Evolutionary conservation across 805 yeast genomes (phyloP), one percentile per base, ranked within the genome.

Genomic region (Ogataea trehalophila): DNA sequence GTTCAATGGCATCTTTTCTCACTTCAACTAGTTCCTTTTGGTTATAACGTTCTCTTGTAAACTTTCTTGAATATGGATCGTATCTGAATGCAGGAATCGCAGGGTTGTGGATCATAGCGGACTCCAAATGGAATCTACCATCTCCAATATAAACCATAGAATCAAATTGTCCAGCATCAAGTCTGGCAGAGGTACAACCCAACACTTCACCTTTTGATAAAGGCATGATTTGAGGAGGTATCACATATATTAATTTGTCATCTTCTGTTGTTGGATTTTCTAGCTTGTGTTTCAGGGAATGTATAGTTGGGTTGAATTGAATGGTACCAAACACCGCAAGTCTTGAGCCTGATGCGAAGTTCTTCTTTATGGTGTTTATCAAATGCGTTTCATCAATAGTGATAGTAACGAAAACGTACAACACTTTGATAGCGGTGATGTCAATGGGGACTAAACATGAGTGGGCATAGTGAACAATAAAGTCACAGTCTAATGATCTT

Each of bases 101-200:
- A 0, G 99, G 99, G 62, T 94, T 94, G 66, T 91, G 98, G 47
- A 94, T 94, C 98, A 94, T 92, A 6, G 97, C 89, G 44, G 92
- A 81, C 63, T 94, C 99, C 39, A 94, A 71, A 66, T 94, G 99
- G 69, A 94, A 94, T 43, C 99, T 71, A 14, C 99, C 99, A 67
- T 94, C 99, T 33, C 99, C 99, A 20, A 94, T 74, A 60, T 92
- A 94, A 3, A 94, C 76, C 85, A 91, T 88, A 0, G 91, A 95
- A 57, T 82, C 81, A 33, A 78, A 75, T 39, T 81, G 83, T 5
- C 74, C 73, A 20, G 76, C 72, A 54, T 83, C 83, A 38, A 94
- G 68, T 50, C 87, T 71, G 23, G 96, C 92, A 1, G 97, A 89
- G 0, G 99, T 94, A 65, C 99, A 94, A 0, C 99, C 99, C 15